phyloP scores from a whole-genome alignment of 2,329 filamentous ascomycete species.

The Madurella mycetomatis region DNA sequence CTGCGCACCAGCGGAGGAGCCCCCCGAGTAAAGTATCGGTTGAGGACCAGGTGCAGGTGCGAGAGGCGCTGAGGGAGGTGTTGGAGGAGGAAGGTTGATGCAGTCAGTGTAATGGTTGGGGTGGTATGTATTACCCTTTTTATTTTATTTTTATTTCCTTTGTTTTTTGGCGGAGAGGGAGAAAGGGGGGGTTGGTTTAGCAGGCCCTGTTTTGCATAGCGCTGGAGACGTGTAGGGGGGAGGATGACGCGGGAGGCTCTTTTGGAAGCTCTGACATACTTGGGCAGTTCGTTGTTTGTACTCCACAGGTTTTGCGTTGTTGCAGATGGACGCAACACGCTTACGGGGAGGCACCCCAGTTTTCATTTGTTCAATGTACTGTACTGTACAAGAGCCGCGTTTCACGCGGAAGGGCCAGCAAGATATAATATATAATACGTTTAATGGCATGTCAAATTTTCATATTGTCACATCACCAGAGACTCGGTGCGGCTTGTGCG shows the following conservation, averaged over 20 bases:
- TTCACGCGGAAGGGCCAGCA: too few species aligned
- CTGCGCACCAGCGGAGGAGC: constrained; percentile 46
- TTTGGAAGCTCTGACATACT: neutral
- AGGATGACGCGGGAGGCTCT: neutral
- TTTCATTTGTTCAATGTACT: too few species aligned
- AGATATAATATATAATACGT: too few species aligned
- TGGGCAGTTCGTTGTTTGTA: neutral
- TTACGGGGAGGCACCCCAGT: too few species aligned
- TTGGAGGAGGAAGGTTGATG: constrained; percentile 39
- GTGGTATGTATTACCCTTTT: neutral
- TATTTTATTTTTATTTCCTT: neutral
- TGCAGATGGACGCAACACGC: too few species aligned
- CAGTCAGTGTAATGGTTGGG: neutral
- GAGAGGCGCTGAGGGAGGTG: constrained; percentile 56
- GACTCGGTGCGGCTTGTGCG: too few species aligned
- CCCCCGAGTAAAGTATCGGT: constrained; percentile 55
- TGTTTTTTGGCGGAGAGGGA: too few species aligned
- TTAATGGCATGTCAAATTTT: too few species aligned
- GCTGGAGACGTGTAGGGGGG: neutral
- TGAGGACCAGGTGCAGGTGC: constrained; percentile 47
- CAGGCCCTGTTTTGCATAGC: constrained; percentile 1
- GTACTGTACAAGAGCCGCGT: too few species aligned
- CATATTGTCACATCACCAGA: too few species aligned
- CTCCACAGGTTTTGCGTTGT: neutral
- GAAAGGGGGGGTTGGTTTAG: too few species aligned